Base-by-base conservation (phyloP, 1,139 yeast genomes). In the Scheffersomyces quercinus region DNA sequence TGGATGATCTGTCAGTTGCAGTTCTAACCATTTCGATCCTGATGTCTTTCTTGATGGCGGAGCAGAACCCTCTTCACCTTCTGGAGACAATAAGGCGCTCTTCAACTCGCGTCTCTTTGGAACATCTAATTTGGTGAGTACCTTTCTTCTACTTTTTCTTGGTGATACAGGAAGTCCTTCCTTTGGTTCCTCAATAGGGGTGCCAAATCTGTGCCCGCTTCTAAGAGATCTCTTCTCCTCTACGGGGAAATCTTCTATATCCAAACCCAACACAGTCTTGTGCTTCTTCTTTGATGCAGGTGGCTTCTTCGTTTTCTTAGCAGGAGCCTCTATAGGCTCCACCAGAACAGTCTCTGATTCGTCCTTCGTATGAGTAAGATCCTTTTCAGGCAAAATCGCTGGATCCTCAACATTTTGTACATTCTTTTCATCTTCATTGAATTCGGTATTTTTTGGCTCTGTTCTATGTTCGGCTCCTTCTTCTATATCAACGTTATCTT, bases 1-100 rank as follows among this genome's bases (percentile, higher is more conserved):
- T 2, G 77, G 77, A 13, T 56, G 56, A 39, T 65, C 74, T 9
- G 39, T 41, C 16, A 33, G 33, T 7, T 33, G 35, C 5, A 45
- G 49, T 20, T 42, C 35, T 29, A 39, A 36, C 47, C 47, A 44
- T 12, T 35, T 41, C 9, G 44, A 40, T 12, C 47, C 51, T 6
- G 46, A 41, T 3, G 41, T 35, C 15, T 39, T 42, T 28, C 47
- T 30, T 38, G 44, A 31, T n/a, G 48, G 38, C 12, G 40, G 15
- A 16, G 26, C 8, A 3, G 26, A 20, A 34, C 24, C 32, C 37
- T 13, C 28, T 15, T 34, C 34, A 20, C 36, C 26, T 7, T 33
- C 35, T 10, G 44, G 47, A 7, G 45, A 42, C 14, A 41, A 16
- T 36, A 28, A 9, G 50, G 46, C 2, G 44, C 40, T 2, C 38